A percentile compares a stretch with the other conserved stretches of the same genome.
Conservation (phyloP, 2,329 filamentous ascomycete species). For the Trichoderma sp. region DNA sequence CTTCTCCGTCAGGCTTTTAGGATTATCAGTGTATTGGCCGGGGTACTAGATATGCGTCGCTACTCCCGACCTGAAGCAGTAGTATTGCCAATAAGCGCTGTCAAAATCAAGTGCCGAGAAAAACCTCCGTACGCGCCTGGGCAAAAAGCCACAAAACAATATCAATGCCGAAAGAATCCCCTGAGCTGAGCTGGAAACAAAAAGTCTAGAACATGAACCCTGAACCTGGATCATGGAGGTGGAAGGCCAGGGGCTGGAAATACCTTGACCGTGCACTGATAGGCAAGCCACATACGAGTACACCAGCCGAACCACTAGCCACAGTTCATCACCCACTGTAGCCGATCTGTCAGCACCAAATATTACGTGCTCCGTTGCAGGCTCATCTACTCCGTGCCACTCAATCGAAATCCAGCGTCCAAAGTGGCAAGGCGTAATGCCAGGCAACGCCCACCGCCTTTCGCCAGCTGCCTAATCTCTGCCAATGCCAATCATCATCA, state of each 20-base stretch:
- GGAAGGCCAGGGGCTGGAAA: neutral
- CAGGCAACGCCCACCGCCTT: neutral
- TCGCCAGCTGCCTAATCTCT: neutral
- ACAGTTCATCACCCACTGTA: neutral
- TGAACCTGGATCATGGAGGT: neutral
- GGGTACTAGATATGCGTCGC: neutral
- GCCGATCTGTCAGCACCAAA: neutral
- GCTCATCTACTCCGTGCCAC: neutral
- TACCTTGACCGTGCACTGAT: no score
- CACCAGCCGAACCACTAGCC: neutral
- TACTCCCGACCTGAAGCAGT: neutral
- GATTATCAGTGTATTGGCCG: fast-evolving
- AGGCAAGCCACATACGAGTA: neutral
- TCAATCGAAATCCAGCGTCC: neutral
- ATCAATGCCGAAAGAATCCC: neutral
- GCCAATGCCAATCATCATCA: neutral
- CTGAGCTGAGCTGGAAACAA: neutral
- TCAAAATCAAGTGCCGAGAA: neutral
- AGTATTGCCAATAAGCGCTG: neutral
- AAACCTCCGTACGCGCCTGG: neutral
- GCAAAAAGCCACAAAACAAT: neutral
- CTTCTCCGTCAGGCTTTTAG: fast-evolving
- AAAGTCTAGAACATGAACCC: neutral
- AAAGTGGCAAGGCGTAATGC: neutral
- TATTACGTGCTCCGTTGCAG: neutral